phyloP scores from a whole-genome alignment of 129 eudicot genomes.

The Lactuca sativa region DNA sequence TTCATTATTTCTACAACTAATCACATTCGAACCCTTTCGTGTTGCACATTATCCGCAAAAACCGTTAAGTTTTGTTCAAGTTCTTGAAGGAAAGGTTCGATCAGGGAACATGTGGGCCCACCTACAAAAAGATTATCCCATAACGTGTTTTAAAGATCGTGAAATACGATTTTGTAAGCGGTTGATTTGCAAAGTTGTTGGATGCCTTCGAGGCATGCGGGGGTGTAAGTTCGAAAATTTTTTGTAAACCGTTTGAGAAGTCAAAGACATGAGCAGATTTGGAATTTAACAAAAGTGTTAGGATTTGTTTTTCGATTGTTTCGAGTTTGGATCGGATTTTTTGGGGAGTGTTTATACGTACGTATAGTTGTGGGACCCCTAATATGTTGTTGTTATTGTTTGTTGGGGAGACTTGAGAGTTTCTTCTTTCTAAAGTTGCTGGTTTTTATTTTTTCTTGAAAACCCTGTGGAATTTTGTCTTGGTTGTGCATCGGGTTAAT shows the following conservation, averaged over 20 bases:
- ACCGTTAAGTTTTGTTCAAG: slow-evolving; percentile 65
- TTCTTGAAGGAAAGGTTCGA: slow-evolving; percentile 79
- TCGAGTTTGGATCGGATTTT: slow-evolving; percentile 74
- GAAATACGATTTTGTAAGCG: slow-evolving; percentile 80
- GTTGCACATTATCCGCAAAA: slow-evolving; percentile 60
- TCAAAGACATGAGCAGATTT: slow-evolving; percentile 79
- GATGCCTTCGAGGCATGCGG: slow-evolving; percentile 74
- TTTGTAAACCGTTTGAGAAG: slow-evolving; percentile 72
- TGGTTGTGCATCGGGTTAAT: slow-evolving; percentile 75
- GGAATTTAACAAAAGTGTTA: slow-evolving; percentile 83
- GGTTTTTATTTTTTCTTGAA: slow-evolving; percentile 90
- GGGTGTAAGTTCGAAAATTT: slow-evolving; percentile 82
- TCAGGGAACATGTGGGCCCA: slow-evolving; percentile 69
- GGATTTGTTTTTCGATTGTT: slow-evolving; percentile 73
- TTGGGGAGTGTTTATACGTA: slow-evolving; percentile 81
- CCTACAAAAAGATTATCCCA: slow-evolving; percentile 92
- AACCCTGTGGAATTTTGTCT: slow-evolving; percentile 62
- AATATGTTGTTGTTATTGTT: slow-evolving; percentile 51
- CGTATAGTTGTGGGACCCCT: slow-evolving; percentile 77
- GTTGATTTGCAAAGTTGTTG: slow-evolving; percentile 79
- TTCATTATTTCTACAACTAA: slow-evolving; percentile 86
- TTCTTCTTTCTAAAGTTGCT: slow-evolving; percentile 50
- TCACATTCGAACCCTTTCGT: slow-evolving; percentile 81
- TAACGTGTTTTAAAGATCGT: slow-evolving; percentile 67
- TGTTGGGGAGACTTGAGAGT: slow-evolving; percentile 67